A percentile compares a stretch with the other conserved stretches of the same genome.
phyloP scores from a whole-genome alignment of 2,329 filamentous ascomycete species.

The Microcyclospora pomicola region DNA sequence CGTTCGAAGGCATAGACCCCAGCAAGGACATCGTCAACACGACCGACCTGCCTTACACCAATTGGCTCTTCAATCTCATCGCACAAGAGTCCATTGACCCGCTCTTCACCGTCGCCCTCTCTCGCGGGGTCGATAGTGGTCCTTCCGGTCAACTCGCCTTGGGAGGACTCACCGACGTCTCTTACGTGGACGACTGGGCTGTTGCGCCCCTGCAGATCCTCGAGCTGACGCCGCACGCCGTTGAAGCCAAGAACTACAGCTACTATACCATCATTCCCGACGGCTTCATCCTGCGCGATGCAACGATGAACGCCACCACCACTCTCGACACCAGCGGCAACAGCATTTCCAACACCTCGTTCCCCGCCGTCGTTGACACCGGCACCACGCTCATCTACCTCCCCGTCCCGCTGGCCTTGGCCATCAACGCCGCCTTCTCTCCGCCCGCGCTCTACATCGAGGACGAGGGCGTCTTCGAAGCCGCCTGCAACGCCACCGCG shows the following conservation, averaged over 20 bases:
- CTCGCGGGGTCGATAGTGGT: conserved; percentile 12
- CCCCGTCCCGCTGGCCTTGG: conserved; percentile 20
- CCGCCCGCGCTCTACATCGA: conserved; percentile 25
- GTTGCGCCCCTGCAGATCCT: conserved; percentile 21
- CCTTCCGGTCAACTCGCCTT: conserved; percentile 31
- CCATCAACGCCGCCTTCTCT: conserved; percentile 27
- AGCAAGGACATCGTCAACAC: conserved; percentile 9
- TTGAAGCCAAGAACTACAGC: conserved; percentile 7
- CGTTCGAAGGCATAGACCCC: conserved; percentile 13
- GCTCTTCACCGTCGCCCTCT: conserved; percentile 32
- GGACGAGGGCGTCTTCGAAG: conserved; percentile 20
- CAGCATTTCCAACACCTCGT: conserved; percentile 9
- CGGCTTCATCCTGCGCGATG: conserved; percentile 3
- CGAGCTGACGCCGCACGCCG: conserved; percentile 7
- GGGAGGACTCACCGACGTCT: conserved; percentile 32
- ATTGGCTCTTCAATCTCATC: conserved; percentile 34
- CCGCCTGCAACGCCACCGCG: conserved; percentile 26
- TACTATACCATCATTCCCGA: conserved; percentile 22
- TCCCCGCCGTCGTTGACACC: conserved; percentile 28
- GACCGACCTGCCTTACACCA: conserved; percentile 24
- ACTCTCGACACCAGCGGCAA: background rate
- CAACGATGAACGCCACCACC: background rate
- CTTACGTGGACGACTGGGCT: conserved; percentile 17
- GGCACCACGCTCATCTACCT: conserved; percentile 27
- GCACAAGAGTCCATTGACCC: conserved; percentile 27